Conservation (phyloP, 2,329 filamentous ascomycete genomes). For the Exophiala spinifera region DNA sequence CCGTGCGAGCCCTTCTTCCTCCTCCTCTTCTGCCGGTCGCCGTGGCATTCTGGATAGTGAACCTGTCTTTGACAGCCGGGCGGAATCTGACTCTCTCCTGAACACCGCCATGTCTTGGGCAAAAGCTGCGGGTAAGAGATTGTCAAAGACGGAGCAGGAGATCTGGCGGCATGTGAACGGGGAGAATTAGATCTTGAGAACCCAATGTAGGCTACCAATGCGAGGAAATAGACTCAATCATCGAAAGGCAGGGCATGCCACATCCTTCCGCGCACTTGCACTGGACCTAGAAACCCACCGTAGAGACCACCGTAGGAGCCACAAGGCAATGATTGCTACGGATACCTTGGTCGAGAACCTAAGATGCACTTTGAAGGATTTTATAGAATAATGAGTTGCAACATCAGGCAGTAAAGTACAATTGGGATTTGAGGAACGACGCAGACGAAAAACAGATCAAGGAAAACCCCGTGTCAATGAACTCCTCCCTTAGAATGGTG, state of each 20-base stretch:
- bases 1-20: conserved; percentile 14
- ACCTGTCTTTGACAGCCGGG: conserved; percentile 61
- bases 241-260: too few species aligned
- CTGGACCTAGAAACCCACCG: too few species aligned
- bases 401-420: conserved; percentile 48
- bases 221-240: background rate
- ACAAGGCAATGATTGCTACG: too few species aligned
- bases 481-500: conserved; percentile 5
- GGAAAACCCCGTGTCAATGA: conserved; percentile 16
- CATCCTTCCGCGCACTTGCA: too few species aligned
- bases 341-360: background rate
- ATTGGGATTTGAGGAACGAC: conserved; percentile 34
- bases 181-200: conserved; percentile 17
- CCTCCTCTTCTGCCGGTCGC: conserved; percentile 14
- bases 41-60: conserved; percentile 41
- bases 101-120: conserved; percentile 30
- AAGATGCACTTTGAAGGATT: background rate
- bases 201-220: too few species aligned
- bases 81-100: conserved; percentile 42
- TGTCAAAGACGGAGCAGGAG: conserved; percentile 50
- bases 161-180: conserved; percentile 40
- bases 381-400: conserved; percentile 29
- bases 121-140: conserved; percentile 29
- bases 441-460: conserved; percentile 12
- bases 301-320: too few species aligned